Evolutionary conservation across 225 moss, liverwort and hornwort genomes (phyloP).

Genomic region (Physcomitrellopsis africana): DNA sequence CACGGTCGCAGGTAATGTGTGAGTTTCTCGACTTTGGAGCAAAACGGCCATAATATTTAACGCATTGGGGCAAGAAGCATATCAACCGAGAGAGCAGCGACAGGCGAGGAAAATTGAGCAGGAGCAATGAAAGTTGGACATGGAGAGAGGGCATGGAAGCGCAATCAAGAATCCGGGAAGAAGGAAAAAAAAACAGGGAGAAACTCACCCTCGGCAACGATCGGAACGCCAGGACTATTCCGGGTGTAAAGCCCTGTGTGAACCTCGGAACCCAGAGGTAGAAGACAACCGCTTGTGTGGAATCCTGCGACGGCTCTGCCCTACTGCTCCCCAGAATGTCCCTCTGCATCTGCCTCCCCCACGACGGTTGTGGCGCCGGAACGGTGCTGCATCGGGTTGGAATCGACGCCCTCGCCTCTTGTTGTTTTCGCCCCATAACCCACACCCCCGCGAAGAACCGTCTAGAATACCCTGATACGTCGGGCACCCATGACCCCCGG

Average conservation of each 20-base stretch:
- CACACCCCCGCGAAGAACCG: background rate
- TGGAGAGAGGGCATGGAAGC: background rate
- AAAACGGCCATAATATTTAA: conserved; percentile 16
- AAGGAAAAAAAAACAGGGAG: background rate
- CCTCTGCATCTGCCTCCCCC: background rate
- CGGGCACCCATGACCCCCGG: conserved; percentile 2
- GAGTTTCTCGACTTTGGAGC: background rate
- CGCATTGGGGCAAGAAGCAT: conserved; percentile 35
- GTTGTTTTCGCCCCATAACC: conserved; percentile 9
- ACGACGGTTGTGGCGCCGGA: conserved; percentile 2
- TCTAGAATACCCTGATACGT: background rate
- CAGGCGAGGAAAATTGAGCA: conserved; percentile 3
- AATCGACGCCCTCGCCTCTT: conserved; percentile 20
- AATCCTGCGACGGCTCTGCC: conserved; percentile 37
- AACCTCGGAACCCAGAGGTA: background rate
- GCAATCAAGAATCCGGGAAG: background rate
- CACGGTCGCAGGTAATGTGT: background rate
- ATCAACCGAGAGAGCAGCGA: conserved; percentile 34
- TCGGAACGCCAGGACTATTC: conserved; percentile 52
- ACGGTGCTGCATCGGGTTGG: conserved; percentile 30
- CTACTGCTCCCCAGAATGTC: conserved; percentile 29
- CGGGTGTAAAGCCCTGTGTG: conserved; percentile 37
- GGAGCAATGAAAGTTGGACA: background rate
- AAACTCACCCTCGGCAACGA: conserved; percentile 28
- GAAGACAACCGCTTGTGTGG: conserved; percentile 47